phyloP scores from a whole-genome alignment of 73 alveolate species.

The Breviolum minutum region DNA sequence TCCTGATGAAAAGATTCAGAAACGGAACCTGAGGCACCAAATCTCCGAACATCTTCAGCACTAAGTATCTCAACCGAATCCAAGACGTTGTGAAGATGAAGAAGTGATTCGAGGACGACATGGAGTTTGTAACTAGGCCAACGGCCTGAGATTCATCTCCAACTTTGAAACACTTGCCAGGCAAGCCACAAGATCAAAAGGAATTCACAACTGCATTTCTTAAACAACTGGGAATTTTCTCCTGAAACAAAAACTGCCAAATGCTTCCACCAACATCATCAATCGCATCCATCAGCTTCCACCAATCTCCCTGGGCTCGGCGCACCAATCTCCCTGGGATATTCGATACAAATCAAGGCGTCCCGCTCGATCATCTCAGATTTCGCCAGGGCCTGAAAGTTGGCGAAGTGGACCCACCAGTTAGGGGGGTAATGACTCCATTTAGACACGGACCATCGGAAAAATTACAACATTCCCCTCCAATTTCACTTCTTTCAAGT shows the following conservation, averaged over 20 bases:
- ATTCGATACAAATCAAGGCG: constrained; percentile 82
- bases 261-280: neutral
- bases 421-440: too few relatives aligned
- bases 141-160: too few relatives aligned
- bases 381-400: constrained; percentile 69
- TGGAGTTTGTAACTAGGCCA: too few relatives aligned
- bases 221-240: neutral
- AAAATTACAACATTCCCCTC: neutral
- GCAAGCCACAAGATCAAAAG: too few relatives aligned
- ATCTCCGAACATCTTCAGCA: too few relatives aligned
- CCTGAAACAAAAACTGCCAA: neutral
- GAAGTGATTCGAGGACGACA: too few relatives aligned
- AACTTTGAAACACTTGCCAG: too few relatives aligned
- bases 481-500: too few relatives aligned
- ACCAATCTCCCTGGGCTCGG: neutral
- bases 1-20: too few relatives aligned
- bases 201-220: neutral
- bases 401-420: neutral
- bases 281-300: neutral
- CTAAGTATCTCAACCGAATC: too few relatives aligned
- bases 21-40: too few relatives aligned
- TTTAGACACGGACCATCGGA: neutral
- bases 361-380: constrained; percentile 87
- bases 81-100: too few relatives aligned
- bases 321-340: constrained; percentile 73